These are phyloP conservation scores for Obba rivulosa DNA, from an alignment of 768 basidiomycete genomes.

Conservation along the genomic window DNA sequence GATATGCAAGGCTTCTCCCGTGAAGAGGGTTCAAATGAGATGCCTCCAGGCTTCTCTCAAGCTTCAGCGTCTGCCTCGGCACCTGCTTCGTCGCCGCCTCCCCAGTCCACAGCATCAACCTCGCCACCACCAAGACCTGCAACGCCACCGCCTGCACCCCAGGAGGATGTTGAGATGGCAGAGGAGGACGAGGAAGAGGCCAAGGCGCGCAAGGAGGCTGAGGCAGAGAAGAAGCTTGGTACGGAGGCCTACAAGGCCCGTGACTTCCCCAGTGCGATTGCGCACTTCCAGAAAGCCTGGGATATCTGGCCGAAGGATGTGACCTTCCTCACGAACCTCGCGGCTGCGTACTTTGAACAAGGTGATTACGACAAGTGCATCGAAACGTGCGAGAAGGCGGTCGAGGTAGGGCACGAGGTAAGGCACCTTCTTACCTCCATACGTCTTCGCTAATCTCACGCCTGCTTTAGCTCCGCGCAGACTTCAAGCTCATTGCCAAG, in stretches of 20 bases:
- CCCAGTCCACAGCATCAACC: constrained; percentile 31
- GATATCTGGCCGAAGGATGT: constrained; percentile 90
- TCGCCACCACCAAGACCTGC: constrained; percentile 32
- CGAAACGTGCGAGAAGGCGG: constrained; percentile 91
- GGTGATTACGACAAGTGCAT: constrained; percentile 89
- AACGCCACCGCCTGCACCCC: constrained; percentile 31
- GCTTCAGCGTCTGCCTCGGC: constrained; percentile 18
- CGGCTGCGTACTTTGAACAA: constrained; percentile 93
- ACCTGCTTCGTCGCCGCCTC: constrained; percentile 26
- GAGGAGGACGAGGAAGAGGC: constrained; percentile 68
- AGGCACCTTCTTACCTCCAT: constrained; percentile 15
- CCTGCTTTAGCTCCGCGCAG: constrained; percentile 64
- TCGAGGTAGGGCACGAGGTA: constrained; percentile 86
- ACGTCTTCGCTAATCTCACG: too few species aligned
- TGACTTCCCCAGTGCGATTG: constrained; percentile 71
- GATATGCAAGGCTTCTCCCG: constrained; percentile 85
- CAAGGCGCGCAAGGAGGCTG: constrained; percentile 69
- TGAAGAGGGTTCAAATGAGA: constrained; percentile 78
- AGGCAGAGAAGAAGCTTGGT: constrained; percentile 75
- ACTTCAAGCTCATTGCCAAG: constrained; percentile 95
- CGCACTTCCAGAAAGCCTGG: constrained; percentile 84
- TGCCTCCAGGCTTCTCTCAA: constrained; percentile 53
- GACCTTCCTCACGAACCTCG: constrained; percentile 88
- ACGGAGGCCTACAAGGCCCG: constrained; percentile 81
- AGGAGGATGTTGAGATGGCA: constrained; percentile 60